Base-by-base conservation (phyloP, 2,329 filamentous ascomycete genomes). In the Clarireedia homoeocarpa region DNA sequence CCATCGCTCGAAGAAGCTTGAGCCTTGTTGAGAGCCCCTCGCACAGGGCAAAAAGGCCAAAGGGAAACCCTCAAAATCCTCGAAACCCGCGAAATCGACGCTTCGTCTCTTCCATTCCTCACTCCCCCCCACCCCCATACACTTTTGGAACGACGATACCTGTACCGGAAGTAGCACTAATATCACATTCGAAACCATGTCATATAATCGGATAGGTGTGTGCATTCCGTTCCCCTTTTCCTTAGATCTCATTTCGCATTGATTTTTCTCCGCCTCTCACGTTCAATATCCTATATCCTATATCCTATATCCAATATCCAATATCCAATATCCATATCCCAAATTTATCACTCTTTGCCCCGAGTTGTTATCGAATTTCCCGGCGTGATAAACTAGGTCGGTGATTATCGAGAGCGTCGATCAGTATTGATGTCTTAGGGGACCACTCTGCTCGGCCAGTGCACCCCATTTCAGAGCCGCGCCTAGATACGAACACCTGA, bases 331-430 rank as follows among this genome's bases (percentile, higher is more conserved):
- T 2, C 20, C 20, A 20, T 20, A 20, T 20, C 20, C 20, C 20
- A 20, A 51, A 53, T 51, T 30, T 30, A 30, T 30, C 58, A 51
- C 53, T 48, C 42, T 20, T 38, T 14, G 10, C 26, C 27, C 40
- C 7, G 10, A 30, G 27, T 10, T 10, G 27, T 30, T 30, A 30
- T 30, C 27, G 20, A 24, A 23, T 53, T 48, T 47, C 42, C 39
- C 27, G 30, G 36, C 20, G 51, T 48, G 40, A 53, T 27, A 26
- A 30, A n/a, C 27, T 30, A 9, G 27, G 27, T 10, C 27, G 27
- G 27, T 30, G 27, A 30, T 30, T 30, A 12, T 12, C 27, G 27
- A 34, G 34, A 20, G 24, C 48, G 30, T 50, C 40, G 27, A 20
- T 53, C 51, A 48, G 20, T 14, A 17, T 52, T 17, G 17, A 36